Base-by-base conservation (phyloP, 2,329 filamentous ascomycete genomes). In the Diaporthe sp. region DNA sequence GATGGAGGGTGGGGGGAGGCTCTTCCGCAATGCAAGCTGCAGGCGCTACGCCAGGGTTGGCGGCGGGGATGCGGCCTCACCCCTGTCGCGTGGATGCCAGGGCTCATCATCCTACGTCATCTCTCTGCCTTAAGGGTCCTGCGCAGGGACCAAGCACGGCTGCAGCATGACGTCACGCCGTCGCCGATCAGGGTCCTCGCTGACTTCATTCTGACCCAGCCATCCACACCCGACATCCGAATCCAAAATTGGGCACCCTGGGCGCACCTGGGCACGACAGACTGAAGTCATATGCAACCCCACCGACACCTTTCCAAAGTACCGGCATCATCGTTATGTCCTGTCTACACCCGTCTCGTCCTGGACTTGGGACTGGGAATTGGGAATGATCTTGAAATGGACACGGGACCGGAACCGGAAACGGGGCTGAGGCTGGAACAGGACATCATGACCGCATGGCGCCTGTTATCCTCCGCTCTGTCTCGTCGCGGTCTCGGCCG, bases 261-360 rank as follows among this genome's bases (percentile, higher is more conserved):
- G 62, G 62, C 44, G 46, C 44, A 4, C 46, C 28, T 39, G 44
- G 62, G 44, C 62, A 68, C 46, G 62, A 68, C 62, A 68, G 73
- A 37, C 62, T 75, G 73, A 71, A 75, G 73, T 71, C 73, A 73
- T 73, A 28, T 73, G 72, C 72, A 73, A 70, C 72, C 72, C 51
- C 73, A 39, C 39, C 37, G 65, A 44, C 60, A 62, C 46, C 65
- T 46, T 68, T 25, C 31, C 62, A 55, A 53, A 19, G 28, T 44
- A 42, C 39, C 53, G 62, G 55, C 49, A 46, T 37, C 19, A 42
- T 72, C 10, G 70, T 46, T 28, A 39, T 42, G 53, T 72, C 37
- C 25, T 44, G 25, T 60, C 37, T 17, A 22, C 44, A 15, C 58
- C 25, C 37, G 49, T 10, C 31, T 10, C 37, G 25, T 42, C 67